Evolutionary conservation across 164 flowering plant genomes (phyloP), one percentile per base, ranked within the genome.

Genomic region (Magnolia sinica): DNA sequence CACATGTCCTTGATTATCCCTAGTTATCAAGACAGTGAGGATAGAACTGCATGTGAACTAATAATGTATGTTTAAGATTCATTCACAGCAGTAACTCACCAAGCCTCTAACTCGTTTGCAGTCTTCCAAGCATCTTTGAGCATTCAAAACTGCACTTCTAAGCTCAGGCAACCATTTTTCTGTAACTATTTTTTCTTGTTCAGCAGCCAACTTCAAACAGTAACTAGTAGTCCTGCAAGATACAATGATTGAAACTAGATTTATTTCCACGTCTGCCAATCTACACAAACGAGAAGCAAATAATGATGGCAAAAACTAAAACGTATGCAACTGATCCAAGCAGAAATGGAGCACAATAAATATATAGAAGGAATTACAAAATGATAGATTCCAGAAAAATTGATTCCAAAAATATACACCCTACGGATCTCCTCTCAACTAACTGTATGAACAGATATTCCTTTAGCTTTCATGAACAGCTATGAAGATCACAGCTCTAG

Each of bases 101-200:
- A 96, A 86, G 66, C 98, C 96, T 79, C 88, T 81, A 13, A 91
- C 95, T 73, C 90, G 88, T 81, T 85, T 87, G 91, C 98, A 96
- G 73, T 96, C 94, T 71, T 93, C 97, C 81, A 93, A 81, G 86
- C 90, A 84, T 71, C 88, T 88, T 49, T 94, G 92, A 81, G 96
- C 96, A 87, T 84, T 84, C 77, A 83, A 75, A 78, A 87, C 86
- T 64, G 91, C 90, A 81, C 79, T 82, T 76, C 81, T 89, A 14
- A 94, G 92, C 75, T 93, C 97, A 74, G 97, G 97, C 77, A 93
- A 74, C 98, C 98, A 96, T 85, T 88, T 88, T 69, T 94, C 96
- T 63, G 74, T 76, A 19, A 92, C 83, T 72, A 79, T 83, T 83
- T 87, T 92, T 76, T 96, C 99, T 89, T 96, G 98, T 65, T 96